Base-by-base conservation (phyloP, 768 basidiomycete genomes). In the Guyanaporus albipodus region DNA sequence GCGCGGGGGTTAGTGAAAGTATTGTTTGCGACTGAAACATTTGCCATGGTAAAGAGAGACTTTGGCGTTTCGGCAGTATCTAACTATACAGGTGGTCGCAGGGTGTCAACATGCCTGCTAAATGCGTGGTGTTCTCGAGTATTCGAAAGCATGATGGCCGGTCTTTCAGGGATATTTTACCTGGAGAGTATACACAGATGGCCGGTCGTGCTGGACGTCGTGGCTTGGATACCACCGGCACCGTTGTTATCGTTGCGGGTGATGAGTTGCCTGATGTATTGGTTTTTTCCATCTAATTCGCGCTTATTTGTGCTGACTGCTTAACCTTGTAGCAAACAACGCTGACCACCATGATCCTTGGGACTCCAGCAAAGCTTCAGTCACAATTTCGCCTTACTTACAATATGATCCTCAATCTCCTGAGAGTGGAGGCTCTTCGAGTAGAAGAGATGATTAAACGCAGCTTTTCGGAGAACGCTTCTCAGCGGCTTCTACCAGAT, bases 371-470 rank as follows among this genome's bases (percentile, higher is more conserved):
- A 46, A 93, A 93, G 64, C 78, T 99, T 15, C 82, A 85, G 38
- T 98, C 95, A 1, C 96, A 98, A 61, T 99, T 99, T 74, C 78
- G 96, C 44, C 75, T 99, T 53, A 99, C 96, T 1, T 99, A 98
- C 70, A 98, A 97, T 66, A 98, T 99, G 96, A 98, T 99, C 51
- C 70, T 99, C 50, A 99, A 99, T 62, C 71, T 99, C 31, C 77
- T 99, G 9, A 83, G 96, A 17, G 96, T 99, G 9, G 96, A 99
- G 61, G 94, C 96, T 0, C 74, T 99, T 38, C 77, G 84, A 49
- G 95, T 98, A 15, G 96, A 99, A 62, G 96, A 99, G 68, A 99
- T 99, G 96, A 98, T 99, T 63, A 98, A 98, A 67, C 78, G 96
- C 31, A 93, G 91, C 64, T 99, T 99, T 68, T 98, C 96, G 15